Base-by-base conservation (phyloP, 257 asterid species). In the Striga asiatica region DNA sequence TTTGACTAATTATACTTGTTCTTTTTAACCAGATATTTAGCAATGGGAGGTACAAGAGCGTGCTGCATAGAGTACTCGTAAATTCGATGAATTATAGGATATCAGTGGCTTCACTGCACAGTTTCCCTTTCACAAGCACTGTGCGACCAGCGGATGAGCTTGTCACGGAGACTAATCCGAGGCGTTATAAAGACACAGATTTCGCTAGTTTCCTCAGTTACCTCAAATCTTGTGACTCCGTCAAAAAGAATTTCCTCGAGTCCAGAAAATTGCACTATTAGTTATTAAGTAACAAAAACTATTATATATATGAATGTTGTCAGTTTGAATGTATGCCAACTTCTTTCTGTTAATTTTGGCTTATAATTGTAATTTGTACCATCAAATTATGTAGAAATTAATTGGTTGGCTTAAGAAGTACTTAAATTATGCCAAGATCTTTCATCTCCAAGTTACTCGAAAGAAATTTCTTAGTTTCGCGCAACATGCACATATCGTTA, bases 21-120 rank as follows among this genome's bases (percentile, higher is more conserved):
- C 47, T 49, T 61, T 47, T 21, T 9, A 12, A 28, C 4, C 74
- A 88, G 97, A 81, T 89, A 76, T 83, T 83, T 22, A 85, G 94
- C 94, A 85, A 89, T 1, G 97, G 97, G 21, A 78, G 64, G 58
- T 85, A 77, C 81, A 89, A 85, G 71, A 89, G 97, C 28, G 87
- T 79, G 56, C 4, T 85, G 49, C 97, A 89, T 16, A 79, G 97
- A 62, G 97, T 74, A 11, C 38, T 85, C 0, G 95, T 76, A 51
- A 89, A 89, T 21, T 66, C 88, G 2, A 61, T 2, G 5, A 71
- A 72, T 43, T 27, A 64, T 22, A 56, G 97, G 39, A 71, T 79
- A 9, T 89, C 96, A 8, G 88, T 83, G 64, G 97, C 96, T 18
- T 85, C 93, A 2, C 46, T 89, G 57, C 95, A 79, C 22, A 85